Evolutionary conservation across 1,139 yeast genomes (phyloP).

Genomic region (Debaryomyces nepalensis): DNA sequence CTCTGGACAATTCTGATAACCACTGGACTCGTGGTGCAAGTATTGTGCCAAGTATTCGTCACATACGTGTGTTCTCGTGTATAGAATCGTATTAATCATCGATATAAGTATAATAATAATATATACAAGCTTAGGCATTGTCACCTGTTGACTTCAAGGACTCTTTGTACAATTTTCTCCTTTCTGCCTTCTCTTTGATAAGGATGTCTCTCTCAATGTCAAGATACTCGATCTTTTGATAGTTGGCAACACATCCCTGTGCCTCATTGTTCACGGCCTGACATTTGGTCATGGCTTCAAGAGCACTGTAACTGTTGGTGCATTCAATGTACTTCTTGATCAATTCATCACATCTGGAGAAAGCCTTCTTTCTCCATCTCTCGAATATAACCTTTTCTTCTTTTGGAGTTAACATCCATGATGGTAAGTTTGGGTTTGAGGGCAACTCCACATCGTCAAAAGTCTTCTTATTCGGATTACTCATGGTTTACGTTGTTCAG

Average conservation of each 20-base stretch:
- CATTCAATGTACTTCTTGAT: constrained; percentile 56
- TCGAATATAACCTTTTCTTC: constrained; percentile 84
- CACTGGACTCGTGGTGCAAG: too few relatives aligned
- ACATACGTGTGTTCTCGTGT: too few relatives aligned
- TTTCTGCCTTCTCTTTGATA: constrained; percentile 58
- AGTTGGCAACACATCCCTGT: constrained; percentile 63
- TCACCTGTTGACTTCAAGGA: constrained; percentile 7
- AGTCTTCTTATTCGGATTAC: constrained; percentile 33
- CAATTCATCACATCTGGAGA: constrained; percentile 69
- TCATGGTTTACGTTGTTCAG: constrained; percentile 16
- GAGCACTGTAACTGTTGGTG: constrained; percentile 49
- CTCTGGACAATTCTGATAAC: too few relatives aligned
- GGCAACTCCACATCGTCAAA: constrained; percentile 48
- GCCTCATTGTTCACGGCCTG: constrained; percentile 37
- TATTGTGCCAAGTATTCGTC: too few relatives aligned
- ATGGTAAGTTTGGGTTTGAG: constrained; percentile 60
- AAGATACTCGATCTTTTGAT: constrained; percentile 68
- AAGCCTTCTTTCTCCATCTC: constrained; percentile 77
- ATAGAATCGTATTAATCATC: constrained; percentile 2
- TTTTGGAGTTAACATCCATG: constrained; percentile 84
- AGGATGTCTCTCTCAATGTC: constrained; percentile 72
- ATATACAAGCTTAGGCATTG: constrained; percentile 8
- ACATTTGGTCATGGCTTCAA: constrained; percentile 65
- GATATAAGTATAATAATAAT: constrained; percentile 1
- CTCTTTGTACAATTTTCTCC: constrained; percentile 25